Evolutionary conservation across 2,329 filamentous ascomycete species (phyloP).

Genomic region (Paecilomyces dactylethromorphus): DNA sequence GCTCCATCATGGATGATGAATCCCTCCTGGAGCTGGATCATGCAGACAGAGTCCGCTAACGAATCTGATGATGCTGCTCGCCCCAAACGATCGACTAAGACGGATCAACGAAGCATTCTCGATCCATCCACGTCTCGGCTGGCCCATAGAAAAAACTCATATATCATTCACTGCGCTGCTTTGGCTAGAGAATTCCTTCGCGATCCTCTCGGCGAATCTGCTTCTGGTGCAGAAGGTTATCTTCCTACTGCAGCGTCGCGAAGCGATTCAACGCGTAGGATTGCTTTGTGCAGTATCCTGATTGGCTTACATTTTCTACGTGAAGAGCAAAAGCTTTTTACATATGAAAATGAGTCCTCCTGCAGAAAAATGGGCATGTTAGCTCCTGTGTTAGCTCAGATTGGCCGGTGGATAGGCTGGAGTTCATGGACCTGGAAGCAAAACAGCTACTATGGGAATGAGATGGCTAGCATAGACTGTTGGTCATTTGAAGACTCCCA

Average conservation of each 20-base stretch:
- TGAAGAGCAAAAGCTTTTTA: constrained; percentile 81
- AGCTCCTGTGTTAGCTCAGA: constrained; percentile 69
- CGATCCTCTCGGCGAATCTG: constrained; percentile 51
- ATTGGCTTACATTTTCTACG: constrained; percentile 75
- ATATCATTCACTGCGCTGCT: constrained; percentile 43
- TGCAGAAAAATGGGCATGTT: constrained; percentile 46
- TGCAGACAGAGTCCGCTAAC: constrained; percentile 47
- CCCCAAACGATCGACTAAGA: constrained; percentile 12
- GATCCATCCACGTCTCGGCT: constrained; percentile 12
- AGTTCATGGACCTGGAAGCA: constrained; percentile 50
- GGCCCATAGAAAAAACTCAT: constrained; percentile 33
- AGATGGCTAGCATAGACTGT: constrained; percentile 49
- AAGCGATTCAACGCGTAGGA: constrained; percentile 51
- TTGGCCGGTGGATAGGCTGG: constrained; percentile 78
- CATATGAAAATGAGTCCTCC: constrained; percentile 46
- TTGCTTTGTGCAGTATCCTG: constrained; percentile 63
- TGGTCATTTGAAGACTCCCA: constrained; percentile 51
- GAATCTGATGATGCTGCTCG: constrained; percentile 12
- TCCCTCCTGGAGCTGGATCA: constrained; percentile 64
- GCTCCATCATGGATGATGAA: constrained; percentile 48
- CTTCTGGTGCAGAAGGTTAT: constrained; percentile 53
- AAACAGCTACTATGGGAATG: constrained; percentile 53
- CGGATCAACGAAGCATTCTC: constrained; percentile 12
- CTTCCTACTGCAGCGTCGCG: constrained; percentile 56
- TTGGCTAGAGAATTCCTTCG: constrained; percentile 61